These are phyloP conservation scores for Lycium ferocissimum DNA, from an alignment of 257 asterid species.

Conservation along the genomic window DNA sequence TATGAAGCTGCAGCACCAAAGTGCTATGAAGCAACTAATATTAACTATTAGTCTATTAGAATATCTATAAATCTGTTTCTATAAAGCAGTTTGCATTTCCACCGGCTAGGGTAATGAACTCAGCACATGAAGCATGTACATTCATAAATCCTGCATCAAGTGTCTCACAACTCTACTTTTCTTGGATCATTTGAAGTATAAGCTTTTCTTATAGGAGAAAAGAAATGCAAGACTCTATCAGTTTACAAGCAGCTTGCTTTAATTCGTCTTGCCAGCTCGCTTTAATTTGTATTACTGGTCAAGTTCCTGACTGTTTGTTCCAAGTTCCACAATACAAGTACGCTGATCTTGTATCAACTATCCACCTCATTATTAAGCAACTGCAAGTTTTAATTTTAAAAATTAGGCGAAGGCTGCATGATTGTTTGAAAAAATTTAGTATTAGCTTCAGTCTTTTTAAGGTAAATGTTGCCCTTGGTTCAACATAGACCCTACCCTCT, in stretches of 20 bases:
- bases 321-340: background rate
- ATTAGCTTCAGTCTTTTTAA: background rate
- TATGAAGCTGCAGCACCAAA: background rate
- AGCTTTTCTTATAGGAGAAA: background rate
- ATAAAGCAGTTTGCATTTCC: background rate
- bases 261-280: slow-evolving; percentile 4
- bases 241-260: background rate
- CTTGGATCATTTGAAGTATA: background rate
- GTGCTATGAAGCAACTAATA: background rate
- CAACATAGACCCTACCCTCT: background rate
- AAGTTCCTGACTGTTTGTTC: slow-evolving; percentile 17
- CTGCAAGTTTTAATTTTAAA: background rate
- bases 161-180: slow-evolving; percentile 11
- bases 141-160: background rate
- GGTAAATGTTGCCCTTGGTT: background rate
- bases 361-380: background rate
- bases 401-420: background rate
- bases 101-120: background rate
- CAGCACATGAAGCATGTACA: background rate
- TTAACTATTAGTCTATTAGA: background rate
- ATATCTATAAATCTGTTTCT: background rate
- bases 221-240: slow-evolving; percentile 22
- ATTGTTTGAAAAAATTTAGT: background rate
- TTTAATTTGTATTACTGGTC: background rate
- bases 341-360: background rate